Conservation (phyloP, 1,284 basidiomycete species). For the Moesziomyces sp. region DNA sequence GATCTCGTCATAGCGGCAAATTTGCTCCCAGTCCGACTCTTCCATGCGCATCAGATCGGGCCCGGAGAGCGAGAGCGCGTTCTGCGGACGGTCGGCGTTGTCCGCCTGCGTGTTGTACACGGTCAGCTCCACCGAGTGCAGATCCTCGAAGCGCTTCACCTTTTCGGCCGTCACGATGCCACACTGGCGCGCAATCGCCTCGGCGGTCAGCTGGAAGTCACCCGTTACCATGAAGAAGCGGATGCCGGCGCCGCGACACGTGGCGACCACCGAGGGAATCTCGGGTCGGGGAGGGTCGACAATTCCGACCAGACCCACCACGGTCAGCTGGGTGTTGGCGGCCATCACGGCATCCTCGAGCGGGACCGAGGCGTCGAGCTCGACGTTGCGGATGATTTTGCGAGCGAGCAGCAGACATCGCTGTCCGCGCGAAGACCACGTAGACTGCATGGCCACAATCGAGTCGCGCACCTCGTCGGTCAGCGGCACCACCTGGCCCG, state of each 20-base stretch:
- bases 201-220: constrained; percentile 72
- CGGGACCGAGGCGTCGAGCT: constrained; percentile 68
- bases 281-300: constrained; percentile 76
- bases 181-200: constrained; percentile 75
- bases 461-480: constrained; percentile 14
- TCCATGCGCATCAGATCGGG: constrained; percentile 29
- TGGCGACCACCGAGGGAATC: constrained; percentile 72
- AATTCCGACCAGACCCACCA: constrained; percentile 75
- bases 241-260: constrained; percentile 74
- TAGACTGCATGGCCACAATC: constrained; percentile 30
- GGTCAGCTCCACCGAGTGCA: constrained; percentile 28
- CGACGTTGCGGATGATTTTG: constrained; percentile 8
- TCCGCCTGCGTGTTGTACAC: constrained; percentile 44
- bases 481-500: constrained; percentile 47
- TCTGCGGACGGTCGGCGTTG: constrained; percentile 28
- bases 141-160: constrained; percentile 69
- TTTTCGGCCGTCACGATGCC: constrained; percentile 72
- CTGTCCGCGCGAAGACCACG: constrained; percentile 74
- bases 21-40: constrained; percentile 70
- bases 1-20: constrained; percentile 75
- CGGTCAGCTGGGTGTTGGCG: constrained; percentile 70
- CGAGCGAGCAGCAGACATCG: constrained; percentile 73
- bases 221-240: constrained; percentile 79
- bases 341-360: constrained; percentile 65
- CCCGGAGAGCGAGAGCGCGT: constrained; percentile 28